Base-by-base conservation (phyloP, 2,329 filamentous ascomycete species). In the Neofusicoccum umdonicola region DNA sequence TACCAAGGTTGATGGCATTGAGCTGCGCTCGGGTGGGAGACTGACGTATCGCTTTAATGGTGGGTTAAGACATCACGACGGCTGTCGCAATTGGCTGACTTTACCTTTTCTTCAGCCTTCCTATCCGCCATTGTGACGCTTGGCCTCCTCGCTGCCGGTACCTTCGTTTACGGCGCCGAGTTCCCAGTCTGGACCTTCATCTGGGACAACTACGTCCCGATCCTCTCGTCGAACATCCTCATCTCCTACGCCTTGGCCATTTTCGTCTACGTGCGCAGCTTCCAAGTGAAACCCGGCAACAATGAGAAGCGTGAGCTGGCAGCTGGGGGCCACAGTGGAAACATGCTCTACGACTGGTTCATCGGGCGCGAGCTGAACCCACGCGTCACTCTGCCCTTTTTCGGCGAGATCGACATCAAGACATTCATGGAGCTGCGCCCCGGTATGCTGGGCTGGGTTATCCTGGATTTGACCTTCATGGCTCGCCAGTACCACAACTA, bases 341-440 rank as follows among this genome's bases (percentile, higher is more conserved):
- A 96, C 77, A 80, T 92, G 68, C 79, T 97, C 42, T 97, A 98
- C 77, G 94, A 98, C 78, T 98, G 92, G 88, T 98, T 93, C 80
- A 97, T 98, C 69, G 94, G 94, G 19, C 91, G 94, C 34, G 94
- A 98, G 78, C 87, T 98, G 66, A 98, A 98, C 79, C 94, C 94
- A 3, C 91, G 93, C 56, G 78, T 96, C 66, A 87, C 84, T 0
- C 80, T 97, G 27, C 93, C 93, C 2, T 76, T 96, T 56, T 84
- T 97, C 68, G 92, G 92, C 65, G 90, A 92, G 70, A 84, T 97
- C 57, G 94, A 98, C 73, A 90, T 98, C 78, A 97, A 97, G 79
- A 84, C 89, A 66, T 97, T 89, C 77, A 90, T 90, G 77, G 94
- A 98, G 79, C 84, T 97, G 72, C 88, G 94, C n/a, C 94, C 94